Evolutionary conservation across 768 basidiomycete species (phyloP), one percentile per base, ranked within the genome.

Genomic region (Xerocomellus intermedius): DNA sequence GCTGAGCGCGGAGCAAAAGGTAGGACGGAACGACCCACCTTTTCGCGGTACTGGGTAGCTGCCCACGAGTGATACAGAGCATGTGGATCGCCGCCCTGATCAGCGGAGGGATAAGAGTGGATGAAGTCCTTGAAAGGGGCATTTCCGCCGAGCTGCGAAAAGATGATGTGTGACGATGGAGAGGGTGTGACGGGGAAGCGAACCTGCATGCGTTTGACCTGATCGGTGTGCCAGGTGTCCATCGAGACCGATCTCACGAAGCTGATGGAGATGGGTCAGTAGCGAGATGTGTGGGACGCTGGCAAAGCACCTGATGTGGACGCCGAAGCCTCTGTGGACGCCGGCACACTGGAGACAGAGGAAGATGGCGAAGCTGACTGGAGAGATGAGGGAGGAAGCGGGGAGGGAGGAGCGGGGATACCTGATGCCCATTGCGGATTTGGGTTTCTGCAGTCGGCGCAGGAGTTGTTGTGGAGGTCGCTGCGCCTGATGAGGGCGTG

Each of bases 391-490:
- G 16, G 0, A 12, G 9, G 14, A 0, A 8, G 38, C 0, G 21
- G 32, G 26, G 14, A 12, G 8, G 2, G 4, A 10, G 35, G 21
- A 12, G 2, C 8, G 36, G 14, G 45, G 16, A 56, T 61, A 89
- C 89, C 88, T 83, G 59, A 91, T n/a, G 92, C 91, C 94, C 94
- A 98, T 68, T 96, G 94, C 0, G 94, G 94, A 66, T 92, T 91
- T n/a, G 90, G 94, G 57, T 89, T 93, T 10, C 75, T 71, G 64
- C 94, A 97, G 68, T 96, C 94, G 14, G 81, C 79, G 69, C 94
- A 97, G 41, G 75, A 60, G 73, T 84, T 87, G 76, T 97, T 95
- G 32, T 77, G 77, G 57, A 89, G 77, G 54, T 84, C 86, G 26
- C 5, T 5, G 26, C 24, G 24, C 42, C 86, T 84, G 67, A 84